Evolutionary conservation across 495 filamentous ascomycete genomes (phyloP).

Genomic region (Haplographium delicatum): DNA sequence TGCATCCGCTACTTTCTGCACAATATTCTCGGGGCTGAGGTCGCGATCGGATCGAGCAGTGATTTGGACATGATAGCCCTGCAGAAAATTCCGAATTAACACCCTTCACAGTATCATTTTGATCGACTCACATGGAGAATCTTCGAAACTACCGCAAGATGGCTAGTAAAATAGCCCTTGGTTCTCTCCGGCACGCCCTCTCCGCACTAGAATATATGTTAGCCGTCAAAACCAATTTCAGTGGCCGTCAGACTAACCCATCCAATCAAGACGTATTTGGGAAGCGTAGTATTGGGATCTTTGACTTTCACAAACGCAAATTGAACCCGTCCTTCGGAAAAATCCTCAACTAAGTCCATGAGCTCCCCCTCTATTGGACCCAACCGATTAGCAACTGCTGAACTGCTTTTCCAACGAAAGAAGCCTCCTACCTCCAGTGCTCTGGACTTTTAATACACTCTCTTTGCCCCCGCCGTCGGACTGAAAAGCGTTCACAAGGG

Average conservation of each 20-base stretch:
- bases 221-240: not conserved
- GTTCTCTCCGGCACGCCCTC: slow-evolving; percentile 97
- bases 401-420: no score
- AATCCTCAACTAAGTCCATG: slow-evolving; percentile 91
- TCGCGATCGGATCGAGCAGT: slow-evolving; percentile 88
- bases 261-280: slow-evolving; percentile 88
- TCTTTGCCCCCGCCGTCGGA: slow-evolving; percentile 75
- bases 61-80: slow-evolving; percentile 96
- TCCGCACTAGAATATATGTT: slow-evolving; percentile 57
- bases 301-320: slow-evolving; percentile 96
- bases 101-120: no score
- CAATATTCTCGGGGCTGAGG: slow-evolving; percentile 76
- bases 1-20: slow-evolving; percentile 92
- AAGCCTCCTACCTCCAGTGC: slow-evolving; percentile 76
- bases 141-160: slow-evolving; percentile 81
- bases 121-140: slow-evolving; percentile 57
- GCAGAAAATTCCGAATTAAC: slow-evolving; percentile 6
- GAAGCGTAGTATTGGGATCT: slow-evolving; percentile 84
- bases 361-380: slow-evolving; percentile 96
- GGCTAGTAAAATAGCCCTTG: slow-evolving; percentile 96
- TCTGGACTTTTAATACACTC: slow-evolving; percentile 91
- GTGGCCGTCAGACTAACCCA: slow-evolving; percentile 50
- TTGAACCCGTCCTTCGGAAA: slow-evolving; percentile 93
- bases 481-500: slow-evolving; percentile 87
- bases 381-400: no score